Percentiles rank a stretch among this genome's conserved stretches.
These are phyloP conservation scores for Candida nonsorbophila DNA, from an alignment of 805 yeast genomes.

Conservation along the genomic window DNA sequence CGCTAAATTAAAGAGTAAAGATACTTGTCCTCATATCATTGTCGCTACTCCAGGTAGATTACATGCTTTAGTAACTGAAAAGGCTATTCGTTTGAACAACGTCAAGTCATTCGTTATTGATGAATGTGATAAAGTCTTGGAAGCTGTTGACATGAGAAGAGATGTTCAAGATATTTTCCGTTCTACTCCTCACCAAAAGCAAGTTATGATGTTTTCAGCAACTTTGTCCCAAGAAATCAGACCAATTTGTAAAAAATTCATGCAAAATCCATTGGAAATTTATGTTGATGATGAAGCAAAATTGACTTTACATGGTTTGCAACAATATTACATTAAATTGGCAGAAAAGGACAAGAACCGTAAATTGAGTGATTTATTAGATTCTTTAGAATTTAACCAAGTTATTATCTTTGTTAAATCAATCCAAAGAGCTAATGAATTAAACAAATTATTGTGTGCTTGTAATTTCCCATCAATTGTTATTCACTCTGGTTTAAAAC, in stretches of 20 bases:
- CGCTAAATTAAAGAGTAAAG: slow-evolving; percentile 85
- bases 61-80: slow-evolving; percentile 89
- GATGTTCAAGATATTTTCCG: slow-evolving; percentile 98
- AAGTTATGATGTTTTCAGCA: slow-evolving; percentile 99
- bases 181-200: slow-evolving; percentile 96
- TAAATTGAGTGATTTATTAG: slow-evolving; percentile 86
- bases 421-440: slow-evolving; percentile 85
- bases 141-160: slow-evolving; percentile 89
- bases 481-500: slow-evolving; percentile 91
- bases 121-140: slow-evolving; percentile 98
- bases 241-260: slow-evolving; percentile 95
- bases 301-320: slow-evolving; percentile 95
- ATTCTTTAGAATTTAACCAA: slow-evolving; percentile 94
- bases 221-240: slow-evolving; percentile 91
- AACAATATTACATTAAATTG: slow-evolving; percentile 90
- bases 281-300: slow-evolving; percentile 97
- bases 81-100: slow-evolving; percentile 77
- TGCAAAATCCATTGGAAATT: slow-evolving; percentile 96
- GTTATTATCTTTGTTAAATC: slow-evolving; percentile 94
- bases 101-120: slow-evolving; percentile 94
- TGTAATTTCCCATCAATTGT: slow-evolving; percentile 97
- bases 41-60: slow-evolving; percentile 99
- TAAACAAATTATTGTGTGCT: slow-evolving; percentile 81
- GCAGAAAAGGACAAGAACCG: slow-evolving; percentile 90
- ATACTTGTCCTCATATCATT: slow-evolving; percentile 91